These are phyloP conservation scores for Magnolia sinica DNA, from an alignment of 164 flowering plant genomes.

Conservation along the genomic window DNA sequence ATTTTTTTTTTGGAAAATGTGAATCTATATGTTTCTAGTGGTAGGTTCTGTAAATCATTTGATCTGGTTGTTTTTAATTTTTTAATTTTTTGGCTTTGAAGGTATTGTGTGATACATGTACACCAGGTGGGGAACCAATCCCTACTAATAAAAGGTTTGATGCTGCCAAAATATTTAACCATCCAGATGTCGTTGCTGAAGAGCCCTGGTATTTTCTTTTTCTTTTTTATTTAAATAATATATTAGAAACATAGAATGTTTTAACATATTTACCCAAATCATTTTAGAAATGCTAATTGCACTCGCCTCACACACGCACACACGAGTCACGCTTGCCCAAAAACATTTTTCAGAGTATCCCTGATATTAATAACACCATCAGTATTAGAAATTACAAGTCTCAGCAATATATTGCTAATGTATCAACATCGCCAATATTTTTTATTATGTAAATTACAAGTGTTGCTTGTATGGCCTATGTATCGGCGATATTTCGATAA, in stretches of 20 bases:
- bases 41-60: not conserved
- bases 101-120: constrained; percentile 71
- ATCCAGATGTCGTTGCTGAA: constrained; percentile 44
- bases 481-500: no score
- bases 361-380: no score
- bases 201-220: constrained; percentile 41
- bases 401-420: no score
- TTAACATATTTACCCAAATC: no score
- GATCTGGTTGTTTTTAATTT: not conserved
- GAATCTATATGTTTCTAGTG: not conserved
- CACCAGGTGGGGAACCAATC: constrained; percentile 58
- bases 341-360: no score
- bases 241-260: not conserved
- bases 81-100: constrained; percentile 11
- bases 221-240: not conserved
- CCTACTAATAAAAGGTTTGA: constrained; percentile 50
- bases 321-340: no score
- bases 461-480: no score
- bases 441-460: no score
- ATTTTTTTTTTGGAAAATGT: not conserved
- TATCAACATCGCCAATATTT: no score
- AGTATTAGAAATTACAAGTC: no score
- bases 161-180: constrained; percentile 56
- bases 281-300: no score
- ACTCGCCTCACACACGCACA: no score